Conservation (phyloP, 2,329 filamentous ascomycete genomes). For the Mollisiaceae sp. region DNA sequence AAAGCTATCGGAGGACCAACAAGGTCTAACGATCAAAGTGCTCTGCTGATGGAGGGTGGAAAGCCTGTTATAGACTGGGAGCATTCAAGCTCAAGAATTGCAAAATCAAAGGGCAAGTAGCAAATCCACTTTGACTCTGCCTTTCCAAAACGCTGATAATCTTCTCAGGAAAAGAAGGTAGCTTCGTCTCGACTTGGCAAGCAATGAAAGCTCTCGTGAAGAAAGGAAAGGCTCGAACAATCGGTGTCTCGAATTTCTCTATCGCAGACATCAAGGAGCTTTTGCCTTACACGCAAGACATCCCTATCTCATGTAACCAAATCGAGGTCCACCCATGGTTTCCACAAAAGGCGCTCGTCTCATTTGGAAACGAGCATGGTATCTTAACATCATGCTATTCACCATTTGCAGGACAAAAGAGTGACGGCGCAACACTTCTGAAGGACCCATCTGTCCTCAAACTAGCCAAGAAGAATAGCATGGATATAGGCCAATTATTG, state of each 20-base stretch:
- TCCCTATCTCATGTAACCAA: conserved; percentile 51
- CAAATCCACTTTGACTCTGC: not conserved
- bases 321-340: conserved; percentile 40
- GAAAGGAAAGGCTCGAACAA: conserved; percentile 34
- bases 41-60: conserved; percentile 1
- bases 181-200: conserved; percentile 53
- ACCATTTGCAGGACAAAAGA: conserved; percentile 64
- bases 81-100: conserved; percentile 18
- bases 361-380: conserved; percentile 35
- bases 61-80: conserved; percentile 25
- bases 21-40: conserved; percentile 7
- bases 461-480: conserved; percentile 65
- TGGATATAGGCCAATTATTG: conserved; percentile 64
- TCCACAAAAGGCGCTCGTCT: conserved; percentile 34
- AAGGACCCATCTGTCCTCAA: conserved; percentile 64
- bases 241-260: conserved; percentile 43
- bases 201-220: conserved; percentile 41
- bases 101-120: conserved; percentile 20
- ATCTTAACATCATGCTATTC: conserved; percentile 70
- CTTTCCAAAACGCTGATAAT: conserved; percentile 37
- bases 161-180: conserved; percentile 59
- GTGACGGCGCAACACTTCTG: conserved; percentile 57
- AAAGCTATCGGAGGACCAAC: conserved; percentile 15
- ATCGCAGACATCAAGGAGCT: conserved; percentile 57
- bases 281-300: conserved; percentile 47